phyloP scores from a whole-genome alignment of 2,329 filamentous ascomycete species.

The Sarocladiaceae sp. region DNA sequence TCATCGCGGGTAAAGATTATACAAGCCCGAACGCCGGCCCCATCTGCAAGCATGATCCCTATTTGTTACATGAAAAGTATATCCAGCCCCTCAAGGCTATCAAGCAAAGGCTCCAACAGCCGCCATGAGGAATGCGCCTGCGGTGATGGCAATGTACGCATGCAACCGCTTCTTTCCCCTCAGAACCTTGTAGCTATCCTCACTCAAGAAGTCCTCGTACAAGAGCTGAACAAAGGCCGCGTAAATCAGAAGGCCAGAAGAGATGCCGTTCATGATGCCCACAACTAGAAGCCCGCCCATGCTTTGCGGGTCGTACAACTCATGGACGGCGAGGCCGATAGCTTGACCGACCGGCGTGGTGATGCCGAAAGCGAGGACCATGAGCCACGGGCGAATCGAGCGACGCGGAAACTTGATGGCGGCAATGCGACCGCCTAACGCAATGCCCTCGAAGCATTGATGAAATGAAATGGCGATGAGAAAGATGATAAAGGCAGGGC shows the following conservation, averaged over 20 bases:
- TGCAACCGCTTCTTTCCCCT: constrained; percentile 54
- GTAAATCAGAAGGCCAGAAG: constrained; percentile 72
- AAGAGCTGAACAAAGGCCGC: constrained; percentile 79
- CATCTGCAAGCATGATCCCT: not conserved
- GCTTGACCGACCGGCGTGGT: constrained; percentile 81
- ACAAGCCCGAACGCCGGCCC: constrained; percentile 3
- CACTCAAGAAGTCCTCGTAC: constrained; percentile 74
- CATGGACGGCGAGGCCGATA: constrained; percentile 71
- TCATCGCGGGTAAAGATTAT: too few relatives aligned
- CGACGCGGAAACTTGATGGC: constrained; percentile 70
- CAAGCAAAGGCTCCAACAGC: constrained; percentile 66
- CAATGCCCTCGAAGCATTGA: constrained; percentile 83
- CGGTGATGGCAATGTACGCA: constrained; percentile 58
- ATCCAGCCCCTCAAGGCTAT: not conserved
- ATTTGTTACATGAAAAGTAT: not conserved
- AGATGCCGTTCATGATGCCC: constrained; percentile 82
- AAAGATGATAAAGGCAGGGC: constrained; percentile 72
- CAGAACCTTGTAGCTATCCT: constrained; percentile 65
- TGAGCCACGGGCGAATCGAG: constrained; percentile 74
- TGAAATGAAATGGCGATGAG: constrained; percentile 77
- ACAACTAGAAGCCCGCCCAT: constrained; percentile 73
- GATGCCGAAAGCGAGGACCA: constrained; percentile 69
- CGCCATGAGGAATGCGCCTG: constrained; percentile 63
- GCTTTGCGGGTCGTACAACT: constrained; percentile 72
- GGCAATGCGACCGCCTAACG: constrained; percentile 77